phyloP scores from a whole-genome alignment of 106 monocot species.

The Allium sativum region DNA sequence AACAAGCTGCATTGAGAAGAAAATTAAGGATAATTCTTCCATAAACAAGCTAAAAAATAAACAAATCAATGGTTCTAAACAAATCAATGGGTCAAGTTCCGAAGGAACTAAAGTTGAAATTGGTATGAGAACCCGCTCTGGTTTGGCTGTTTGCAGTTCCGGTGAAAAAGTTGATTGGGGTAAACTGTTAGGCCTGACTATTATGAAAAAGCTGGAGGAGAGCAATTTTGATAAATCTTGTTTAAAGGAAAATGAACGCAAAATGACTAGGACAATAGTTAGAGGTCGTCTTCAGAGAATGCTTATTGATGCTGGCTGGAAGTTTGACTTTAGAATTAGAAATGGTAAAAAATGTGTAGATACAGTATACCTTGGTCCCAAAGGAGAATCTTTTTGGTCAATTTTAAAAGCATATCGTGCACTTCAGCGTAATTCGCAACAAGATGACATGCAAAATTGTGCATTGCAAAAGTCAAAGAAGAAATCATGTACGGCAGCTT shows the following conservation, averaged over 20 bases:
- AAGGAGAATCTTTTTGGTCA: constrained; percentile 62
- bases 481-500: neutral
- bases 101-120: neutral
- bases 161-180: constrained; percentile 2
- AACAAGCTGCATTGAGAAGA: too few relatives aligned
- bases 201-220: neutral
- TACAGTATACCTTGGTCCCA: constrained; percentile 58
- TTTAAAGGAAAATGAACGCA: neutral
- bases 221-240: neutral
- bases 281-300: constrained; percentile 50
- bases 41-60: neutral
- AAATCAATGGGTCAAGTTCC: neutral
- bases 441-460: constrained; percentile 11
- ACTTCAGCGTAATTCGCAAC: constrained; percentile 16
- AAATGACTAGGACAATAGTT: constrained; percentile 32
- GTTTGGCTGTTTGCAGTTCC: neutral
- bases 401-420: constrained; percentile 65
- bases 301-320: constrained; percentile 70
- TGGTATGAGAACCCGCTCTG: neutral
- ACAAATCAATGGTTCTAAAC: neutral
- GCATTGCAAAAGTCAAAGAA: neutral
- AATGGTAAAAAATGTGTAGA: constrained; percentile 53
- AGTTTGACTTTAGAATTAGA: constrained; percentile 52
- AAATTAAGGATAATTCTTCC: too few relatives aligned
- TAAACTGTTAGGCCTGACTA: neutral